phyloP scores from a whole-genome alignment of 202 grass and related monocot species.

The Elaeis oleifera region DNA sequence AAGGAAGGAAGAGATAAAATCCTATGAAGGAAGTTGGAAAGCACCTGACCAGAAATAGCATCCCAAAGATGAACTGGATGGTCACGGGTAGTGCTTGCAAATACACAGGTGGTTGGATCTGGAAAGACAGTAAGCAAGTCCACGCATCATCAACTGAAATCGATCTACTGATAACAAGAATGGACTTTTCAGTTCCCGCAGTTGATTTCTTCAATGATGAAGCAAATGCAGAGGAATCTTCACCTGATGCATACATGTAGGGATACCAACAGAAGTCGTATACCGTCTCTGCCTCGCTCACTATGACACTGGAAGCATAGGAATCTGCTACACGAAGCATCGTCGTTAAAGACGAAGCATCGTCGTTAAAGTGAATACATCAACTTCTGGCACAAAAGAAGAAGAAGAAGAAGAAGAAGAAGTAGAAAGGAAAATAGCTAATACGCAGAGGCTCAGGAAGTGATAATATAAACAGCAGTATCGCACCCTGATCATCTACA shows the following conservation, averaged over 20 bases:
- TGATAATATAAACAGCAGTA: too few species aligned
- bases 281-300: constrained; percentile 72
- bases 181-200: too few species aligned
- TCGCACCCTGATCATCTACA: constrained; percentile 35
- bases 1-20: constrained; percentile 3
- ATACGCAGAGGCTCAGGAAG: too few species aligned
- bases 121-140: constrained; percentile 18
- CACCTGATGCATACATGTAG: constrained; percentile 74
- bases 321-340: constrained; percentile 43
- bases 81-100: constrained; percentile 72
- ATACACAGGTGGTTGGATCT: constrained; percentile 84
- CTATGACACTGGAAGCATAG: constrained; percentile 51
- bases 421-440: not conserved
- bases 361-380: not conserved
- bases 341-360: not conserved
- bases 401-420: not conserved
- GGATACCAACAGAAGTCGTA: constrained; percentile 98
- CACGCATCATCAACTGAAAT: constrained; percentile 20
- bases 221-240: not conserved
- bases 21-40: not conserved
- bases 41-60: constrained; percentile 60
- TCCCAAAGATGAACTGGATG: constrained; percentile 99
- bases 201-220: too few species aligned
- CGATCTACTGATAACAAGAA: too few species aligned
- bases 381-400: not conserved